These are phyloP conservation scores for Tephrocybe sp. DNA, from an alignment of 768 basidiomycete species.

Conservation along the genomic window DNA sequence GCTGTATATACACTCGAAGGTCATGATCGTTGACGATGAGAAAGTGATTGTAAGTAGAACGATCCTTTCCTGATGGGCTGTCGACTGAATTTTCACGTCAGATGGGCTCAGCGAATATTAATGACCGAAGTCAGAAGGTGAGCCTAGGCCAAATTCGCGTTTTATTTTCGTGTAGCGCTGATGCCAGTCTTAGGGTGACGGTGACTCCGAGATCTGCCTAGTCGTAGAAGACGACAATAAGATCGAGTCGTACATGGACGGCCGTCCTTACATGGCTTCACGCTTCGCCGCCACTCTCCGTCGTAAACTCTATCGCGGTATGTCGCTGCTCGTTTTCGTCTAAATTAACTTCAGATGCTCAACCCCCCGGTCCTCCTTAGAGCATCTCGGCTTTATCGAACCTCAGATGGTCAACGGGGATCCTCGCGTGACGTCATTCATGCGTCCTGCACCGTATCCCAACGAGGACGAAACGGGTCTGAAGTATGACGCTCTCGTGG, in stretches of 20 bases:
- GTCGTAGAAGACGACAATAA: constrained; percentile 87
- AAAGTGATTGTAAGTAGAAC: constrained; percentile 71
- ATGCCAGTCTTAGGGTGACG: constrained; percentile 62
- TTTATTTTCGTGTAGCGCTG: constrained; percentile 3
- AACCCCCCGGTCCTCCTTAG: constrained; percentile 31
- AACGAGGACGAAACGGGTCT: constrained; percentile 64
- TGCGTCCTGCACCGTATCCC: constrained; percentile 75
- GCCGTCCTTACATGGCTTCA: constrained; percentile 63
- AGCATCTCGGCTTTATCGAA: constrained; percentile 83
- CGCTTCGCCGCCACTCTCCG: constrained; percentile 85
- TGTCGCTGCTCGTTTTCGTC: constrained; percentile 2
- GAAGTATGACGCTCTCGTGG: constrained; percentile 62
- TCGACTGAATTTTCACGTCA: constrained; percentile 20
- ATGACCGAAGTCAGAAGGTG: constrained; percentile 82
- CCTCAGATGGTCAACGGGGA: constrained; percentile 55
- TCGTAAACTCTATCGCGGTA: constrained; percentile 80
- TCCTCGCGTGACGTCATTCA: constrained; percentile 51
- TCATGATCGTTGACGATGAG: constrained; percentile 94
- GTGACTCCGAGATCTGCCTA: constrained; percentile 92
- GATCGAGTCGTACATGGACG: constrained; percentile 77
- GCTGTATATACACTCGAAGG: constrained; percentile 81
- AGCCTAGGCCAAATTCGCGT: background rate
- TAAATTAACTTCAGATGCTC: background rate
- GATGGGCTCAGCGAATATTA: constrained; percentile 94
- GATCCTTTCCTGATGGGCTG: background rate